Percentiles rank a stretch among this genome's conserved stretches.
phyloP scores from a whole-genome alignment of 176 grass and related monocot genomes.

The Tuctoria greenei region DNA sequence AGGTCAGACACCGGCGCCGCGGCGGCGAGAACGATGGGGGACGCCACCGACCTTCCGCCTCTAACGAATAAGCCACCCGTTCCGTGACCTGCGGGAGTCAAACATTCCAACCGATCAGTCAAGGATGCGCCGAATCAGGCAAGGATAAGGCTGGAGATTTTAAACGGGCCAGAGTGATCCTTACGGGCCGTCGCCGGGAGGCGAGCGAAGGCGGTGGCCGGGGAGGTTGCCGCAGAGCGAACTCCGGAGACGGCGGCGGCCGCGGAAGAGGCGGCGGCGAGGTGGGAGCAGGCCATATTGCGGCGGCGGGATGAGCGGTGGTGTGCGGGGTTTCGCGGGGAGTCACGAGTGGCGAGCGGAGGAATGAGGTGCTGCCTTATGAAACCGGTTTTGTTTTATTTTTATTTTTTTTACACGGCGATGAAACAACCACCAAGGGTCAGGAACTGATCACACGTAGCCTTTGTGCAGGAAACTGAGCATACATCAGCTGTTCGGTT shows the following conservation, averaged over 20 bases:
- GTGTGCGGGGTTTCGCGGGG: neutral
- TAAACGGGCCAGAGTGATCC: neutral
- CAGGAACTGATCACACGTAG: neutral
- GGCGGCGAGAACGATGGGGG: conserved; percentile 16
- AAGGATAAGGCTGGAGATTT: neutral
- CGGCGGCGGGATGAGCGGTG: neutral
- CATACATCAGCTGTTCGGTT: too few relatives aligned
- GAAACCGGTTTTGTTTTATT: neutral
- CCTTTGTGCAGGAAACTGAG: neutral
- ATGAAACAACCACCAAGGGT: too few relatives aligned
- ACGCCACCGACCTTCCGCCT: neutral
- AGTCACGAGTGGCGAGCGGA: neutral
- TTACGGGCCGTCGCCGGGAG: conserved; percentile 28
- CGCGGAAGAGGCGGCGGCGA: conserved; percentile 24
- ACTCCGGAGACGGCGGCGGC: neutral
- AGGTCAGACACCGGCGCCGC: conserved; percentile 27
- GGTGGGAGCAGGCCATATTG: conserved; percentile 37
- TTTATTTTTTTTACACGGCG: neutral
- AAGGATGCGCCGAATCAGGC: conserved; percentile 12
- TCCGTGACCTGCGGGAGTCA: neutral
- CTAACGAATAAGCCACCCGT: neutral
- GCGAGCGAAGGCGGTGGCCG: conserved; percentile 2
- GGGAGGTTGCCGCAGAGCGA: neutral
- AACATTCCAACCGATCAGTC: neutral
- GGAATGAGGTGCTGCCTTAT: neutral